Evolutionary conservation across 2,329 filamentous ascomycete genomes (phyloP), one percentile per base, ranked within the genome.

Genomic region (Aphanoascus verrucosus): DNA sequence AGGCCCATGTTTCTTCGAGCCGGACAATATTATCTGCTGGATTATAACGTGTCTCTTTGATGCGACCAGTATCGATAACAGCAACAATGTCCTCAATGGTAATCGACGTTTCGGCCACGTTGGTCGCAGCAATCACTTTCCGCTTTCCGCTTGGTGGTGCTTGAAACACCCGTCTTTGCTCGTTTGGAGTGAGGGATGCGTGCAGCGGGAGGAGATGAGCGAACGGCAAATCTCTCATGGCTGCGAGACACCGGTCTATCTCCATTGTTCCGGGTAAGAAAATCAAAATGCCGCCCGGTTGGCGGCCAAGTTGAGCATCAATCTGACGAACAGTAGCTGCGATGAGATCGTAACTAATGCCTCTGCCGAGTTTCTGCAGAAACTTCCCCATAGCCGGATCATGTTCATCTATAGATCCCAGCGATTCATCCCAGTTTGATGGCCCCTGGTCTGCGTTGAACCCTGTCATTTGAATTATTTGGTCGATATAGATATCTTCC

Each of bases 31-130:
- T 95, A 66, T 85, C 94, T 58, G 85, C 80, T 0, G 88, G 82
- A 66, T 97, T 93, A 62, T 90, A 97, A 65, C 87, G 91, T 0
- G 90, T 98, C 69, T 98, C 91, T 65, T 98, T 98, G 56, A 98
- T 93, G 51, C 88, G 84, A 28, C 93, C 93, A 9, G 86, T 93
- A 67, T 98, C 93, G 58, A 98, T 91, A 44, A 98, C 93, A 1
- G 88, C 91, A 1, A 97, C 86, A 51, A 98, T 87, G 65, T 98
- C 93, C 65, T 96, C 90, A 56, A 98, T 98, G 0, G 93, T 98
- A 66, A 98, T 97, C 1, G 93, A 97, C 0, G 93, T 98, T 68
- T 98, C 93, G 1, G 93, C 93, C 1, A 98, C 91, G 63, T 98
- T 98, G 43, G 93, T 98, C 0, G 93, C 88, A 5, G 91, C 87